A percentile compares a stretch with the other conserved stretches of the same genome.
Conservation (phyloP, 2,329 filamentous ascomycete genomes). For the Aspergillus novoparasiticus region DNA sequence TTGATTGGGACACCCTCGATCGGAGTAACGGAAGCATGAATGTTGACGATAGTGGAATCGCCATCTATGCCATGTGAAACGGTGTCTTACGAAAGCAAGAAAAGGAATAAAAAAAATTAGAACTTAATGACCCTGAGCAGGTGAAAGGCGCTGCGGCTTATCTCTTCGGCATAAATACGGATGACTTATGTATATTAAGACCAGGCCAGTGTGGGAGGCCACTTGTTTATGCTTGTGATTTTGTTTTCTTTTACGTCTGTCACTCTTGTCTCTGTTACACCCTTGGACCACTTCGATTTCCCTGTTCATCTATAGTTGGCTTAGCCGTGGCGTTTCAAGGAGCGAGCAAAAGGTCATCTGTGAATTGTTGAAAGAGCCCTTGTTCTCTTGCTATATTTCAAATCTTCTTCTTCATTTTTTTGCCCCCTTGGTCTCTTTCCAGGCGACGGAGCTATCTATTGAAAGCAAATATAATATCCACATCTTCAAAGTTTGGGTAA, state of each 20-base stretch:
- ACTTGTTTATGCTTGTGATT: conserved; percentile 12
- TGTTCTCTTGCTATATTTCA: background rate
- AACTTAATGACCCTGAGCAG: conserved; percentile 13
- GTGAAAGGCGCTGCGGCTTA: conserved; percentile 16
- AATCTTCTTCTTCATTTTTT: conserved; percentile 8
- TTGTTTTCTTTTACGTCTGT: conserved; percentile 1
- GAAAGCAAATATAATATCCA: background rate
- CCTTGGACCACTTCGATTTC: conserved; percentile 1
- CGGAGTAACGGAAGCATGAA: conserved; percentile 30
- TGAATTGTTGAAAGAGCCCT: background rate
- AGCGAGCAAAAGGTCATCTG: conserved; percentile 5
- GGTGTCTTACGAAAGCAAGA: conserved; percentile 6
- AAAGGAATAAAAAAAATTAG: background rate
- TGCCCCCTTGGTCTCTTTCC: background rate
- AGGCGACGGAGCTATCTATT: background rate
- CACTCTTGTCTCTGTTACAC: background rate
- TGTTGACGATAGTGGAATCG: conserved; percentile 28
- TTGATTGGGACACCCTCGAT: conserved; percentile 46
- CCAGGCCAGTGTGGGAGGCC: conserved; percentile 7
- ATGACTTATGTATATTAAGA: conserved; percentile 24
- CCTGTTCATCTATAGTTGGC: conserved; percentile 11
- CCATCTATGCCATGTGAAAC: conserved; percentile 32
- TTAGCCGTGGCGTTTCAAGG: conserved; percentile 16
- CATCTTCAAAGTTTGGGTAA: background rate
- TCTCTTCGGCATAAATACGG: conserved; percentile 21